Evolutionary conservation across 176 grass and related monocot species (phyloP).

Genomic region (Oropetium thomaeum): DNA sequence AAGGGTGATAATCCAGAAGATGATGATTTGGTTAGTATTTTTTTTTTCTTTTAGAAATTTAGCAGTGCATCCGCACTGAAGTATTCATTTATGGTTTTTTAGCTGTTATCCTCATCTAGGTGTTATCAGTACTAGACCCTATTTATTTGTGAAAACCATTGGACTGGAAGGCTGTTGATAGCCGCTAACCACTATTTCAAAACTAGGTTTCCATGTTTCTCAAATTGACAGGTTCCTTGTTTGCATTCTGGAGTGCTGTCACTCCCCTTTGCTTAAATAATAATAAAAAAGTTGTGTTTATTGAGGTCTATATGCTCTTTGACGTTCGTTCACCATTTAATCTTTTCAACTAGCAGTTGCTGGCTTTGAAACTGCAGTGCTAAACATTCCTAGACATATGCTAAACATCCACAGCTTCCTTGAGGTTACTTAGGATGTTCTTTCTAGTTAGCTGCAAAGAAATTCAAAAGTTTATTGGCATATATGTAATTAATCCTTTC

Average conservation of each 20-base stretch:
- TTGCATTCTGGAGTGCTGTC: not conserved
- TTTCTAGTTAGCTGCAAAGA: not conserved
- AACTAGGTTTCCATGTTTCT: not conserved
- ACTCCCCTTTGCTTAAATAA: not conserved
- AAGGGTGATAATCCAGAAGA: slow-evolving; percentile 86
- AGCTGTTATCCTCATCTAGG: not conserved
- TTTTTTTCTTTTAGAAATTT: not conserved
- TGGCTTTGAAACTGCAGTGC: not conserved
- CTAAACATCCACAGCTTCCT: not conserved
- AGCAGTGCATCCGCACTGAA: not conserved
- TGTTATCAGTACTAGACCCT: not conserved
- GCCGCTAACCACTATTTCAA: slow-evolving; percentile 13
- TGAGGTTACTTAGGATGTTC: not conserved
- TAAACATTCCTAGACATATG: not conserved
- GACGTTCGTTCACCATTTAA: not conserved
- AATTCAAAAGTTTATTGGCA: too few species aligned
- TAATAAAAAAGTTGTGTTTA: not conserved
- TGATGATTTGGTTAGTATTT: slow-evolving; percentile 78
- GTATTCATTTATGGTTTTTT: not conserved
- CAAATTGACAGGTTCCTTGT: not conserved
- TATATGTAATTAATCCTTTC: too few species aligned
- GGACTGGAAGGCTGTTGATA: not conserved
- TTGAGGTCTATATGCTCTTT: not conserved
- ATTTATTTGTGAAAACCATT: not conserved
- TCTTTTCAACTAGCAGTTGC: not conserved